Evolutionary conservation across 345 rosid species (phyloP).

Genomic region (Ceriops decandra): DNA sequence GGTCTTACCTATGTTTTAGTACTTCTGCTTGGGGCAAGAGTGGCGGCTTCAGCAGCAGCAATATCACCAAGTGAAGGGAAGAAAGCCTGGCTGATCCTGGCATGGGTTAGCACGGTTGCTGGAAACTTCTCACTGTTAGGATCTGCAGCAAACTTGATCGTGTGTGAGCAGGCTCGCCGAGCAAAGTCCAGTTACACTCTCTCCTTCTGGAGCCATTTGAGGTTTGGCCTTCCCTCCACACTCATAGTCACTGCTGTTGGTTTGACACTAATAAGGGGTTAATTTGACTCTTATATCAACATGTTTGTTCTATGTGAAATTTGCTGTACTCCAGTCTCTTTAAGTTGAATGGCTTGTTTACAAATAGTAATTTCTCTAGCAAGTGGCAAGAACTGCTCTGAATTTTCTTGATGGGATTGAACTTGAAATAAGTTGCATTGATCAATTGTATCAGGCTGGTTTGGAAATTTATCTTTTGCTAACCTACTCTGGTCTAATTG

Average conservation of each 20-base stretch:
- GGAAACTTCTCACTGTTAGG: constrained; percentile 82
- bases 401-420: no score
- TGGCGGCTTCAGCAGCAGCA: constrained; percentile 67
- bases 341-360: no score
- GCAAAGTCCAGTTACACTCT: constrained; percentile 46
- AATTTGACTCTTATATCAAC: no score
- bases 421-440: no score
- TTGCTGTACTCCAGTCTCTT: no score
- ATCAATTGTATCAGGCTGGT: no score
- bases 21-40: constrained; percentile 62
- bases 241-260: constrained; percentile 62
- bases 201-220: constrained; percentile 69
- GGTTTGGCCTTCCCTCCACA: constrained; percentile 77
- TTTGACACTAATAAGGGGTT: constrained; percentile 38
- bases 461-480: no score
- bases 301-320: no score
- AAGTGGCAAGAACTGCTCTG: no score
- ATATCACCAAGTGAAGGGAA: constrained; percentile 52
- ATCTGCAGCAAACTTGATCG: constrained; percentile 83
- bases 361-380: no score
- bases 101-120: constrained; percentile 84
- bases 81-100: constrained; percentile 79
- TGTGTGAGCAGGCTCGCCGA: constrained; percentile 77
- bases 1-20: constrained; percentile 31
- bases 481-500: no score